Percentiles rank a stretch among this genome's conserved stretches.
Evolutionary conservation across 2,329 filamentous ascomycete genomes (phyloP).

Genomic region (Xylaria sp.): DNA sequence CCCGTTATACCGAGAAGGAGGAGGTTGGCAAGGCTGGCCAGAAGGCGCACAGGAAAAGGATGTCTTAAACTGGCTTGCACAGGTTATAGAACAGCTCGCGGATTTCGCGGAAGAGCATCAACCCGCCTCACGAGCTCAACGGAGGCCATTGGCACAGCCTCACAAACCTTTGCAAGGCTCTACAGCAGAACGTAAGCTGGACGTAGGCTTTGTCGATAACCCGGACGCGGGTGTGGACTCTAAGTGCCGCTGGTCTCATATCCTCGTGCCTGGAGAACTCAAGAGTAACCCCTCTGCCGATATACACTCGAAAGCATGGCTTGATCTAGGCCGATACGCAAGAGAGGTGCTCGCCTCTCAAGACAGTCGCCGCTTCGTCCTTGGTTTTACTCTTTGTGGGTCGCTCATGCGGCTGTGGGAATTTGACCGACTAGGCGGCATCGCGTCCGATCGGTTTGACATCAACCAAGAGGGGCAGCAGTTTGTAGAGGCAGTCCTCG

Average conservation of each 20-base stretch:
- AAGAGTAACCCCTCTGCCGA: slow-evolving; percentile 54
- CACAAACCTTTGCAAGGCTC: slow-evolving; percentile 46
- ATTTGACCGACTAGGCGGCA: slow-evolving; percentile 58
- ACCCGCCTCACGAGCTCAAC: slow-evolving; percentile 36
- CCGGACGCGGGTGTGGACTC: slow-evolving; percentile 35
- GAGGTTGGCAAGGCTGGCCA: slow-evolving; percentile 48
- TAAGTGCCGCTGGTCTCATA: slow-evolving; percentile 49
- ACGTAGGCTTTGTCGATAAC: slow-evolving; percentile 48
- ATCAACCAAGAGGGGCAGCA: slow-evolving; percentile 54
- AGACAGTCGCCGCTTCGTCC: slow-evolving; percentile 55
- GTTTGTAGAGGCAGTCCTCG: slow-evolving; percentile 54
- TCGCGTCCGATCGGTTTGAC: slow-evolving; percentile 58
- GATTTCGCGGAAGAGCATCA: slow-evolving; percentile 42
- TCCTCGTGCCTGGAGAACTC: slow-evolving; percentile 55
- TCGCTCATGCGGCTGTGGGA: slow-evolving; percentile 57
- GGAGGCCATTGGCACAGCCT: slow-evolving; percentile 36
- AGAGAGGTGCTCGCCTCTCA: slow-evolving; percentile 56
- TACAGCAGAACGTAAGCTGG: slow-evolving; percentile 48
- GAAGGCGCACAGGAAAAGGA: slow-evolving; percentile 48
- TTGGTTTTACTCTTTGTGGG: slow-evolving; percentile 46
- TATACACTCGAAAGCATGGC: slow-evolving; percentile 49
- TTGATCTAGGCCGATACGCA: slow-evolving; percentile 57
- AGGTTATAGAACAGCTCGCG: slow-evolving; percentile 46
- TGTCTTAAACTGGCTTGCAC: slow-evolving; percentile 50
- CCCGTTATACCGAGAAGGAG: slow-evolving; percentile 41